Conservation (phyloP, 345 rosid species). For the Noccaea caerulescens region DNA sequence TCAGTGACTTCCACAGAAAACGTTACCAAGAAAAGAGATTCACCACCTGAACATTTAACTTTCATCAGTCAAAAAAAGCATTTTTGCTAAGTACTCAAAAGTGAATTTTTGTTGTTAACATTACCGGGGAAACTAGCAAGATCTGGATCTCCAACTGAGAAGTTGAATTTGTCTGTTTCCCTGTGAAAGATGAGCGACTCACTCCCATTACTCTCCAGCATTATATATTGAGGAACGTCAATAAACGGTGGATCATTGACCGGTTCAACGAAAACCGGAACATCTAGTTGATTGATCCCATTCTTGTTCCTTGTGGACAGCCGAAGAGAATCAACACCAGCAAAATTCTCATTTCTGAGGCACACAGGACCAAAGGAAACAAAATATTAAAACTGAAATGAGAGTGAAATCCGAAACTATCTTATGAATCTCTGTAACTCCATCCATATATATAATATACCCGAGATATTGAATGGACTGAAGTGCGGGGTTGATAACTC, state of each 20-base stretch:
- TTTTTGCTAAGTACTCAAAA: constrained; percentile 2
- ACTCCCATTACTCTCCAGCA: constrained; percentile 49
- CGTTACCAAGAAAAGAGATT: constrained; percentile 56
- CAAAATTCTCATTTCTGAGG: constrained; percentile 73
- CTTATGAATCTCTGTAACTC: constrained; percentile 15
- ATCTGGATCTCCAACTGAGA: constrained; percentile 87
- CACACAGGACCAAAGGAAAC: not conserved
- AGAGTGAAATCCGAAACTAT: not conserved
- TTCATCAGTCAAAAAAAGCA: constrained; percentile 2
- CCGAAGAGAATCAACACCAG: constrained; percentile 68
- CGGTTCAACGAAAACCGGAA: constrained; percentile 65
- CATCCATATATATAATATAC: constrained; percentile 67
- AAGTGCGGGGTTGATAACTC: constrained; percentile 72
- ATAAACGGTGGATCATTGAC: constrained; percentile 85
- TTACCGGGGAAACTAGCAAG: constrained; percentile 73
- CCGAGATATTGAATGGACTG: constrained; percentile 82
- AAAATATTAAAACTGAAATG: not conserved
- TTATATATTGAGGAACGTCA: constrained; percentile 57
- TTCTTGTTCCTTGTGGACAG: constrained; percentile 73
- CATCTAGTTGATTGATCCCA: constrained; percentile 65
- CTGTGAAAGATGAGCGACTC: constrained; percentile 58
- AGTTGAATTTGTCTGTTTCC: constrained; percentile 60
- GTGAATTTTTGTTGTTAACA: not conserved
- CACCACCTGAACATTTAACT: constrained; percentile 53
- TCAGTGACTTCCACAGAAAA: constrained; percentile 81